Conservation (phyloP, 805 yeast species). For the Nakazawaea molendinolei region DNA sequence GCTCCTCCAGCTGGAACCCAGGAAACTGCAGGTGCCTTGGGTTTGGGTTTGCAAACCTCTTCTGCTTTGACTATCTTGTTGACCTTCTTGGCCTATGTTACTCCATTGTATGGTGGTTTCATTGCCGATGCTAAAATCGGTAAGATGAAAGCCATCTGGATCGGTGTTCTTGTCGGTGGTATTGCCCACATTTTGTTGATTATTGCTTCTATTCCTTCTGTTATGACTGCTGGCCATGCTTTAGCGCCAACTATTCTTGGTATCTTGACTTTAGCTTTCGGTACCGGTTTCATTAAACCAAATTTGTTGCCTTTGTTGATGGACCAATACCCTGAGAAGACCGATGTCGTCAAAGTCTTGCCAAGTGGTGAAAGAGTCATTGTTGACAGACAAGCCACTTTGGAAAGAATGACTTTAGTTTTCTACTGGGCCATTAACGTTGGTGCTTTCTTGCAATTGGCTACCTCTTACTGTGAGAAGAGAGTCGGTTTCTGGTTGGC, state of each 20-base stretch:
- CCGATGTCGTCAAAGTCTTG: constrained; percentile 50
- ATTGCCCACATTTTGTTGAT: constrained; percentile 41
- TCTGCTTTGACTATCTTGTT: constrained; percentile 40
- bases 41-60: constrained; percentile 37
- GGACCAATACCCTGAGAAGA: constrained; percentile 60
- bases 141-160: constrained; percentile 40
- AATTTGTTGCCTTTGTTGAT: constrained; percentile 41
- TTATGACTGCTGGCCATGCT: constrained; percentile 31
- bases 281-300: constrained; percentile 51
- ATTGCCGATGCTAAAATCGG: constrained; percentile 44
- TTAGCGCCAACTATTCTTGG: constrained; percentile 36
- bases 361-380: constrained; percentile 63
- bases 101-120: constrained; percentile 48
- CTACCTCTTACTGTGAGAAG: constrained; percentile 45
- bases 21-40: constrained; percentile 44
- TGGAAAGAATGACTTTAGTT: constrained; percentile 32
- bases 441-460: constrained; percentile 47
- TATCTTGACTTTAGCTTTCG: constrained; percentile 31
- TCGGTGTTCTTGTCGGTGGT: constrained; percentile 41
- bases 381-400: constrained; percentile 36
- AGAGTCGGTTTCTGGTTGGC: constrained; percentile 50
- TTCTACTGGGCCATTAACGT: constrained; percentile 52
- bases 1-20: constrained; percentile 28
- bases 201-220: constrained; percentile 41
- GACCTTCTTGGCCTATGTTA: constrained; percentile 42